Conservation (phyloP, 208 protist genomes). For the Naegleria gruberi region DNA sequence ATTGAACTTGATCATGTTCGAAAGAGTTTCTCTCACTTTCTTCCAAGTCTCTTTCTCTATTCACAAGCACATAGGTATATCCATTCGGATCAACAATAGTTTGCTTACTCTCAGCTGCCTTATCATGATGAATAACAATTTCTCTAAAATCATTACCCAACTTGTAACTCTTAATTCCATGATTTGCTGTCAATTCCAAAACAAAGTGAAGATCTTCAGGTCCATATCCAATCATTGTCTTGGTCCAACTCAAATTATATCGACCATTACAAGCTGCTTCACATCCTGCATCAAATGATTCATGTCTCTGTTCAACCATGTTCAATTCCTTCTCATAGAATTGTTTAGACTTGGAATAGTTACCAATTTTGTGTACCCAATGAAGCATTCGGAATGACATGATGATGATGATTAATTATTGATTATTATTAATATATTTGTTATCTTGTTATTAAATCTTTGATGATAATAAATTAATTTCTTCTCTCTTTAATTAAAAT, state of each 20-base stretch:
- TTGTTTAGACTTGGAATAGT: background rate
- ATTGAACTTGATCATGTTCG: background rate
- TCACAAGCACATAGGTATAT: constrained; percentile 27
- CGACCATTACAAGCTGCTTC: constrained; percentile 35
- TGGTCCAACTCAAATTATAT: constrained; percentile 18
- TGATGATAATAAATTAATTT: too few relatives aligned
- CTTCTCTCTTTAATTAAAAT: too few relatives aligned
- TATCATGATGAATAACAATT: background rate
- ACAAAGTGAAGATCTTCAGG: constrained; percentile 34
- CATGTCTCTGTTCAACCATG: constrained; percentile 35
- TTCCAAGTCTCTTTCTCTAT: background rate
- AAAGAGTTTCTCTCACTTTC: background rate
- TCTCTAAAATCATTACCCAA: constrained; percentile 30
- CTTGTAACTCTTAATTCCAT: constrained; percentile 29
- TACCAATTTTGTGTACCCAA: constrained; percentile 20
- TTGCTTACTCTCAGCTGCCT: background rate
- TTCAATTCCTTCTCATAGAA: constrained; percentile 18
- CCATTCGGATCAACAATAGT: constrained; percentile 21
- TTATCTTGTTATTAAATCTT: too few relatives aligned
- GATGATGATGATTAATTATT: too few relatives aligned
- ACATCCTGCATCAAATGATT: constrained; percentile 34
- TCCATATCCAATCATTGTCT: constrained; percentile 37
- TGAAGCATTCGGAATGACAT: background rate
- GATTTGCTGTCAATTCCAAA: constrained; percentile 38
- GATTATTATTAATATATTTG: too few relatives aligned